Evolutionary conservation across 805 yeast species (phyloP).

Genomic region (Metschnikowia corniflorae): DNA sequence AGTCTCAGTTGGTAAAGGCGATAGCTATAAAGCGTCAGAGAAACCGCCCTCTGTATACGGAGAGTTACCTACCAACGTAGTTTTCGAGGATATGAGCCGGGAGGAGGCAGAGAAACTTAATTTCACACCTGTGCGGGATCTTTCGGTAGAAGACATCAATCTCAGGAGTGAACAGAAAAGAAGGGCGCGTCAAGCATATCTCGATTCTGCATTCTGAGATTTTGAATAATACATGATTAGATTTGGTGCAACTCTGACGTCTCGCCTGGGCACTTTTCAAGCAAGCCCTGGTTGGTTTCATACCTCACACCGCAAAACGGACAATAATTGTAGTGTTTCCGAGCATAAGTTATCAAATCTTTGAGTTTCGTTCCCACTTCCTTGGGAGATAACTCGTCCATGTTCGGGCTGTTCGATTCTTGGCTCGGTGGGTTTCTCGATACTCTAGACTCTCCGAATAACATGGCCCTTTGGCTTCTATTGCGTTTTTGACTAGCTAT

Average conservation of each 20-base stretch:
- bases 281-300: slow-evolving; percentile 9
- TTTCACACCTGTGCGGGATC: slow-evolving; percentile 9
- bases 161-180: slow-evolving; percentile 10
- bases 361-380: slow-evolving; percentile 1
- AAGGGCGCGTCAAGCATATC: slow-evolving; percentile 3
- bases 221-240: not conserved
- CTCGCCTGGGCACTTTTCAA: slow-evolving; percentile 15
- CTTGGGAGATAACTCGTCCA: not conserved
- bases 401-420: not conserved
- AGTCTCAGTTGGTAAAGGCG: slow-evolving; percentile 9
- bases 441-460: slow-evolving; percentile 8
- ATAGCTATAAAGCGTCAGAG: slow-evolving; percentile 14
- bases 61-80: slow-evolving; percentile 13
- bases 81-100: slow-evolving; percentile 19
- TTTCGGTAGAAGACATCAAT: slow-evolving; percentile 11
- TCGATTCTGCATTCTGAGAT: slow-evolving; percentile 8
- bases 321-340: slow-evolving; percentile 13
- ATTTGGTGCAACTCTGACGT: slow-evolving; percentile 3
- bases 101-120: slow-evolving; percentile 12
- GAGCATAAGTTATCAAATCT: slow-evolving; percentile 5
- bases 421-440: not conserved
- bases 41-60: slow-evolving; percentile 22
- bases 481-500: slow-evolving; percentile 8
- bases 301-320: slow-evolving; percentile 14
- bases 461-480: not conserved